These are phyloP conservation scores for Nemania sp. DNA, from an alignment of 2,329 filamentous ascomycete genomes.

Conservation along the genomic window DNA sequence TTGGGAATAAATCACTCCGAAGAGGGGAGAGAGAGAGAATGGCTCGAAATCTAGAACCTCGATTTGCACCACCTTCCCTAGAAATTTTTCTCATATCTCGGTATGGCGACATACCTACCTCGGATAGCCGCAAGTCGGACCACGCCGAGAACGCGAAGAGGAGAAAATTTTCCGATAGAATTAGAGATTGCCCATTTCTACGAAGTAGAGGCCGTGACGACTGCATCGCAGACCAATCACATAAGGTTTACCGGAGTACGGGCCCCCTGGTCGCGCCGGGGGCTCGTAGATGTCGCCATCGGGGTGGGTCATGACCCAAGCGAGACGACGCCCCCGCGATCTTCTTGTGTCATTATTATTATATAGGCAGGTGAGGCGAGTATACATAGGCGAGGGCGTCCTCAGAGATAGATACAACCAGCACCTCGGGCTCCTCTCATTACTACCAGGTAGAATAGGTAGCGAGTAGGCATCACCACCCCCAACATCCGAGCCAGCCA, in stretches of 20 bases:
- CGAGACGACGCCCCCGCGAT: background rate
- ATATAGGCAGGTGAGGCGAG: conserved; percentile 1
- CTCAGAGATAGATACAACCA: background rate
- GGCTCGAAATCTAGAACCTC: conserved; percentile 7
- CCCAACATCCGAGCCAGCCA: conserved; percentile 3
- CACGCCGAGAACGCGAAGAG: conserved; percentile 16
- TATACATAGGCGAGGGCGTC: background rate
- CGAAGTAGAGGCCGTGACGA: background rate
- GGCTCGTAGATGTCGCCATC: conserved; percentile 29
- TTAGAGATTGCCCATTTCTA: background rate
- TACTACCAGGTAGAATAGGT: background rate
- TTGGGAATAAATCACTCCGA: background rate
- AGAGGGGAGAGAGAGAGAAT: conserved; percentile 17
- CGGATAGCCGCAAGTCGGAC: conserved; percentile 7
- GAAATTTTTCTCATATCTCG: background rate
- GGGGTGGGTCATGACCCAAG: conserved; percentile 29
- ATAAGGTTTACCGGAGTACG: conserved; percentile 5
- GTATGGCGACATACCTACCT: conserved; percentile 7
- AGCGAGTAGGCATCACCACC: no score
- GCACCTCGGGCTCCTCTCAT: background rate
- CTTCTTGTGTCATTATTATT: background rate
- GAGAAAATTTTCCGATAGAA: background rate
- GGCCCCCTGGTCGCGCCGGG: conserved; percentile 7
- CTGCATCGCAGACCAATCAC: conserved; percentile 15
- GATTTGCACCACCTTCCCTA: conserved; percentile 2